phyloP scores from a whole-genome alignment of 768 basidiomycete species.

The Mycena crocata region DNA sequence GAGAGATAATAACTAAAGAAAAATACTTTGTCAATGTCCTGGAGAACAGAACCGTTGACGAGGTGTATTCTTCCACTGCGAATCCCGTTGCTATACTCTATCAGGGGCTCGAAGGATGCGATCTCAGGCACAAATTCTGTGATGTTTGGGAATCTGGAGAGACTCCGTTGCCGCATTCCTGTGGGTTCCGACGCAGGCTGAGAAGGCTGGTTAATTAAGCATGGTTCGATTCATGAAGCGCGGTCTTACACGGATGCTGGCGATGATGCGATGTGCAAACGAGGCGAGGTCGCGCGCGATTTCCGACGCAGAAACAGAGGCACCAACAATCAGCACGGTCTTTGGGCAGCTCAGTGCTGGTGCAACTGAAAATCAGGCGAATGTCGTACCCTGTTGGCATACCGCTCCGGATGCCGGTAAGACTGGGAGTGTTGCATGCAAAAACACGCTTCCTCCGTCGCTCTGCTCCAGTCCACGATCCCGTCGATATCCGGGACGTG shows the following conservation, averaged over 20 bases:
- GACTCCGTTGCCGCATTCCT: conserved; percentile 19
- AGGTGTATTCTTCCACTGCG: conserved; percentile 40
- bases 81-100: conserved; percentile 33
- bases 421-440: conserved; percentile 21
- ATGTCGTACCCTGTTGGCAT: conserved; percentile 34
- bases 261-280: conserved; percentile 29
- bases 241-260: conserved; percentile 35
- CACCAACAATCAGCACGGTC: conserved; percentile 35
- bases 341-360: background rate
- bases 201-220: conserved; percentile 13
- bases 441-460: conserved; percentile 7
- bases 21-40: conserved; percentile 41
- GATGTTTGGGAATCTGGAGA: conserved; percentile 40
- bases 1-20: background rate
- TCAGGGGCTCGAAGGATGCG: conserved; percentile 36
- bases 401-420: conserved; percentile 25
- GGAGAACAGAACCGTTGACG: conserved; percentile 43
- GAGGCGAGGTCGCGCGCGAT: conserved; percentile 37
- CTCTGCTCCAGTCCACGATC: conserved; percentile 31
- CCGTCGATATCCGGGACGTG: conserved; percentile 27
- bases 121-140: conserved; percentile 41
- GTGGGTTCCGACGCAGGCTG: conserved; percentile 21
- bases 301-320: conserved; percentile 33
- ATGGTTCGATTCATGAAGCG: background rate
- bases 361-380: background rate